Conservation (phyloP, 192 early-diverging fungal genomes). For the Backusella psychrophila region DNA sequence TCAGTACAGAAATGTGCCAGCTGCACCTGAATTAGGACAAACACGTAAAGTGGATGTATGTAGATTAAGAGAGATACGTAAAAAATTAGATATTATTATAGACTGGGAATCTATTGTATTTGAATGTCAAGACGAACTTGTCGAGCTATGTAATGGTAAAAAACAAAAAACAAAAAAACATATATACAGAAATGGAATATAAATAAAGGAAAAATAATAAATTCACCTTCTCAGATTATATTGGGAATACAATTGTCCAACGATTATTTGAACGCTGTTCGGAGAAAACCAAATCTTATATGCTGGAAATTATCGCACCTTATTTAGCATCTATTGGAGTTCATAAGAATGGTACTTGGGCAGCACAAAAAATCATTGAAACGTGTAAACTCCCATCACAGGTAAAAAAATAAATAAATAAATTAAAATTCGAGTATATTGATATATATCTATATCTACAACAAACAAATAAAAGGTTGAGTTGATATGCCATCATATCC, state of each 20-base stretch:
- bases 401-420: conserved; percentile 6
- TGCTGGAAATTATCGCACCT: conserved; percentile 76
- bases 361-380: conserved; percentile 94
- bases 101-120: conserved; percentile 74
- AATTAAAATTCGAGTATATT: neutral
- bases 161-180: too few relatives aligned
- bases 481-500: conserved; percentile 56
- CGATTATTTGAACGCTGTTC: conserved; percentile 79
- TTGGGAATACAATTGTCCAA: conserved; percentile 94
- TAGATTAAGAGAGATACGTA: conserved; percentile 85
- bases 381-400: conserved; percentile 69
- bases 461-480: conserved; percentile 42
- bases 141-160: conserved; percentile 87
- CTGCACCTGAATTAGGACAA: conserved; percentile 66
- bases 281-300: conserved; percentile 64
- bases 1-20: conserved; percentile 53
- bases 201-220: neutral
- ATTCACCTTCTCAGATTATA: conserved; percentile 67
- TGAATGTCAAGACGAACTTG: conserved; percentile 80
- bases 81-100: conserved; percentile 76
- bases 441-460: conserved; percentile 50
- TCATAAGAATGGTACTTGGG: conserved; percentile 99
- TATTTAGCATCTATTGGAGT: conserved; percentile 86
- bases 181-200: neutral
- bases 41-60: conserved; percentile 72